Evolutionary conservation across 805 yeast species (phyloP).

Genomic region (Komagataella pastoris): DNA sequence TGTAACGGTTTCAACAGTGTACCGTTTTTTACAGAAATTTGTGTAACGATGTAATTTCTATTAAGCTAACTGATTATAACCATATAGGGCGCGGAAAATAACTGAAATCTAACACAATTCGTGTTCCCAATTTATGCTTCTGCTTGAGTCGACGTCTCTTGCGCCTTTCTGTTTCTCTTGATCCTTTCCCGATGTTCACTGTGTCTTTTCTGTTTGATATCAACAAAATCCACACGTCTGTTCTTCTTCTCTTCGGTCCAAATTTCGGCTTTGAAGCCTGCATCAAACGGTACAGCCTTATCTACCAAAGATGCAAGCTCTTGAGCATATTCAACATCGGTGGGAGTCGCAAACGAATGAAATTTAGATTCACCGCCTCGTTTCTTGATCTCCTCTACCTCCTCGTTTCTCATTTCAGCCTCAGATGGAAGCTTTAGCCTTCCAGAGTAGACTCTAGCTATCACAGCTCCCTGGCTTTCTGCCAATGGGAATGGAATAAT

Average conservation of each 20-base stretch:
- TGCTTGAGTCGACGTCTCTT: too few relatives aligned
- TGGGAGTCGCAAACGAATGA: slow-evolving; percentile 42
- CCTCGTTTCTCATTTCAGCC: slow-evolving; percentile 20
- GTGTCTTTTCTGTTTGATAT: too few relatives aligned
- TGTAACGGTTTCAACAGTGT: too few relatives aligned
- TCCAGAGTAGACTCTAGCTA: slow-evolving; percentile 28
- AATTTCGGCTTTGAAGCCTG: slow-evolving; percentile 17
- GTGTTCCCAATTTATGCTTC: too few relatives aligned
- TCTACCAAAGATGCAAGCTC: slow-evolving; percentile 22
- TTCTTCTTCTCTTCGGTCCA: slow-evolving; percentile 15
- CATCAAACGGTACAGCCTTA: slow-evolving; percentile 16
- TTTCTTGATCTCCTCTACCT: slow-evolving; percentile 17
- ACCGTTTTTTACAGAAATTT: too few relatives aligned
- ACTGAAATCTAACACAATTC: too few relatives aligned
- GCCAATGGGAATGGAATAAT: slow-evolving; percentile 38
- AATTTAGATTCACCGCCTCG: slow-evolving; percentile 35
- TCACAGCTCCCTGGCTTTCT: slow-evolving; percentile 32
- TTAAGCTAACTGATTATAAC: too few relatives aligned
- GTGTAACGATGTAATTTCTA: too few relatives aligned
- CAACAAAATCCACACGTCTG: too few relatives aligned
- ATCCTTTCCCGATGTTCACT: too few relatives aligned
- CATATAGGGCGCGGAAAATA: too few relatives aligned
- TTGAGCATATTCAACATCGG: slow-evolving; percentile 47
- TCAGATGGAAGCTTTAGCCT: slow-evolving; percentile 24
- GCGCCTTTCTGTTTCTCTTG: too few relatives aligned